phyloP scores from a whole-genome alignment of 2,329 filamentous ascomycete species.

The Venturia effusa region DNA sequence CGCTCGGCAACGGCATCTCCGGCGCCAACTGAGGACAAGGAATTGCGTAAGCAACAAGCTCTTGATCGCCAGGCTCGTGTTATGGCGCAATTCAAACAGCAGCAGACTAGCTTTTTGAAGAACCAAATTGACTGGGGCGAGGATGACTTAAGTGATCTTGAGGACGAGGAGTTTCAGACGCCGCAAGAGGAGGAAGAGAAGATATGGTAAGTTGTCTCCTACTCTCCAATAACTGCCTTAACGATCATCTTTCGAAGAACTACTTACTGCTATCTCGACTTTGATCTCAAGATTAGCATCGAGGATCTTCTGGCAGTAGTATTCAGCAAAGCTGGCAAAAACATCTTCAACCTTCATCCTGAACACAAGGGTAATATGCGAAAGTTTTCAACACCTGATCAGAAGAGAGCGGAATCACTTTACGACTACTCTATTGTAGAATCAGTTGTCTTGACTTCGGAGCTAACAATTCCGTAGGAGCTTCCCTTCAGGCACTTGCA shows the following conservation, averaged over 20 bases:
- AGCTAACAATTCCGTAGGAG: not conserved
- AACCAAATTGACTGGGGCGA: conserved; percentile 89
- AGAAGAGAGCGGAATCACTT: too few species aligned
- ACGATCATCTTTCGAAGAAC: too few species aligned
- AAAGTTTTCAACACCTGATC: too few species aligned
- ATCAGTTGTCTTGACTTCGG: not conserved
- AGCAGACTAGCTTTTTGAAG: conserved; percentile 89
- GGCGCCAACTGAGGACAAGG: conserved; percentile 46
- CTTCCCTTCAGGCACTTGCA: conserved; percentile 87
- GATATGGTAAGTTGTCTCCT: conserved; percentile 51
- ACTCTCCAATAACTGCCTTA: too few species aligned
- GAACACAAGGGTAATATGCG: too few species aligned
- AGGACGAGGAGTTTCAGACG: conserved; percentile 48
- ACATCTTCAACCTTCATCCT: too few species aligned
- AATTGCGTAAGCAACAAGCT: conserved; percentile 83
- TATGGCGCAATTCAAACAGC: conserved; percentile 96
- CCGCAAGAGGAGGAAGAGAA: conserved; percentile 59
- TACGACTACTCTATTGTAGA: too few species aligned
- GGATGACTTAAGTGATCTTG: conserved; percentile 64
- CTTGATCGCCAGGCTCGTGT: conserved; percentile 82
- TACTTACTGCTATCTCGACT: too few species aligned
- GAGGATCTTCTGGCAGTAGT: too few species aligned
- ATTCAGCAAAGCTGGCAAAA: too few species aligned
- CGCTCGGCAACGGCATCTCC: conserved; percentile 49
- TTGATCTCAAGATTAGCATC: too few species aligned